phyloP scores from a whole-genome alignment of 805 yeast genomes.

The Sugiyamaella qingdaonensis region DNA sequence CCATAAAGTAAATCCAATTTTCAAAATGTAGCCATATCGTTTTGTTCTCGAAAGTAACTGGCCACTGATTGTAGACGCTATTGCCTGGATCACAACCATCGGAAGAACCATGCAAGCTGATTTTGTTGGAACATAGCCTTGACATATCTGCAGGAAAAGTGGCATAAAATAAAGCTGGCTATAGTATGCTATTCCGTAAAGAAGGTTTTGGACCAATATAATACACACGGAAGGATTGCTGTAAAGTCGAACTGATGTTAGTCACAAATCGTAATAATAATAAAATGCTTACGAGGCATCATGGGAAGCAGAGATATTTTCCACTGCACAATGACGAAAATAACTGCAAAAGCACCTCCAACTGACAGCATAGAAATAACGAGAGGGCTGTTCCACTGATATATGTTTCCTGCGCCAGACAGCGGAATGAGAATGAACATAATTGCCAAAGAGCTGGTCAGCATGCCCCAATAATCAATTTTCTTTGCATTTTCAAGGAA shows the following conservation, averaged over 20 bases:
- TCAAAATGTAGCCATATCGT: not conserved
- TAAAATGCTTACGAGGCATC: not conserved
- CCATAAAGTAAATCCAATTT: not conserved
- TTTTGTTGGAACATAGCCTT: not conserved
- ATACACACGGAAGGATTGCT: not conserved
- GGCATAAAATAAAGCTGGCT: not conserved
- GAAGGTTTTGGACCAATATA: not conserved
- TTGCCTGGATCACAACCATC: not conserved
- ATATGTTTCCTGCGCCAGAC: conserved; percentile 1
- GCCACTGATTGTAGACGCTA: not conserved
- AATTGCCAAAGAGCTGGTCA: not conserved
- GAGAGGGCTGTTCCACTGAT: not conserved
- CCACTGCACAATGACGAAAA: not conserved
- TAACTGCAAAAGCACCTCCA: not conserved
- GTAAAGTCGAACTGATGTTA: not conserved
- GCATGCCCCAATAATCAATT: not conserved
- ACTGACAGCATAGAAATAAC: not conserved
- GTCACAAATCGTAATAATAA: not conserved
- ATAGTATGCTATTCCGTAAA: not conserved
- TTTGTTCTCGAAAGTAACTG: not conserved
- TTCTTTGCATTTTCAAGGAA: not conserved
- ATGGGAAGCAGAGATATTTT: not conserved
- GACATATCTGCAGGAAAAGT: not conserved
- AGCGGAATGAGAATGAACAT: not conserved
- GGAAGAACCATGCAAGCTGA: not conserved